Evolutionary conservation across 1,139 yeast species (phyloP).

Genomic region (Pichia sp.): DNA sequence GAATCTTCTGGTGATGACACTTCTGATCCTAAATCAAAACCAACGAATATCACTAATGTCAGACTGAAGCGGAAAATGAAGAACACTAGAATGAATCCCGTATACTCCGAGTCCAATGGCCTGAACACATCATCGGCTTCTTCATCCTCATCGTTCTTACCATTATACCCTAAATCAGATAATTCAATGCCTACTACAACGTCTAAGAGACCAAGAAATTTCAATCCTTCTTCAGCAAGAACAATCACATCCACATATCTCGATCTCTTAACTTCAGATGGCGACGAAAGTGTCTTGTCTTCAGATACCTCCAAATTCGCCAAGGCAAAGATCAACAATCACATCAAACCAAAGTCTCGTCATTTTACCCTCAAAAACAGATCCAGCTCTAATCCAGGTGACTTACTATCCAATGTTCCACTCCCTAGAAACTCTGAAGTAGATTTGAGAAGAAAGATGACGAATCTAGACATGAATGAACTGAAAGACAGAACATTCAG

Average conservation of each 20-base stretch:
- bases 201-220: background rate
- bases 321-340: background rate
- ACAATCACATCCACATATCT: background rate
- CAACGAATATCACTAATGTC: background rate
- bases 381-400: slow-evolving; percentile 74
- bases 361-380: slow-evolving; percentile 66
- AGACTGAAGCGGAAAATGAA: slow-evolving; percentile 7
- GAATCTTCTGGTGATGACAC: slow-evolving; percentile 1
- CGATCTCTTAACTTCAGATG: slow-evolving; percentile 13
- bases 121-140: background rate
- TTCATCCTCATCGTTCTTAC: background rate
- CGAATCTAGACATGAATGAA: slow-evolving; percentile 29
- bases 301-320: slow-evolving; percentile 3
- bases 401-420: slow-evolving; percentile 79
- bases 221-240: background rate
- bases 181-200: background rate
- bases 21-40: background rate
- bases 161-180: too few species aligned
- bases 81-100: background rate
- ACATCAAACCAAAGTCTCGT: slow-evolving; percentile 40
- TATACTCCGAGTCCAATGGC: background rate
- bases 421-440: slow-evolving; percentile 46
- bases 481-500: slow-evolving; percentile 41
- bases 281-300: slow-evolving; percentile 48
- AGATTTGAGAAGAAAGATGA: slow-evolving; percentile 10